These are phyloP conservation scores for Candida maltosa DNA, from an alignment of 805 yeast species.

Conservation along the genomic window DNA sequence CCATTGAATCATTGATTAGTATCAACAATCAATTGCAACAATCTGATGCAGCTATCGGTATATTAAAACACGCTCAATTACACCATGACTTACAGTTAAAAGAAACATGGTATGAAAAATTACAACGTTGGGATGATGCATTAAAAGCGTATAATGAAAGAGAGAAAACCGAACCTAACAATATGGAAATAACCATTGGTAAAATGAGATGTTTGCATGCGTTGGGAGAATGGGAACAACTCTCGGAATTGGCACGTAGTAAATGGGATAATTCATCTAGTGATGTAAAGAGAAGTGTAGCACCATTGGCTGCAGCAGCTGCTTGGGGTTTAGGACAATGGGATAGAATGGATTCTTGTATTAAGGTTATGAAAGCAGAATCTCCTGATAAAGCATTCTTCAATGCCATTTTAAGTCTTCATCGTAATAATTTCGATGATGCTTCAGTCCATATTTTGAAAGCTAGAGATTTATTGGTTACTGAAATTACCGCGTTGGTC, in stretches of 20 bases:
- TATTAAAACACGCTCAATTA: slow-evolving; percentile 87
- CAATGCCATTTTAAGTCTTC: slow-evolving; percentile 83
- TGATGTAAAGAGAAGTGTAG: slow-evolving; percentile 77
- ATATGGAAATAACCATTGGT: slow-evolving; percentile 91
- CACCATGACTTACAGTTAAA: slow-evolving; percentile 88
- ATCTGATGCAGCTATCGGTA: slow-evolving; percentile 97
- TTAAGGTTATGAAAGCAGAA: slow-evolving; percentile 83
- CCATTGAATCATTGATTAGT: slow-evolving; percentile 86
- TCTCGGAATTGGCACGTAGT: slow-evolving; percentile 78
- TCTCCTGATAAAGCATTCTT: slow-evolving; percentile 95
- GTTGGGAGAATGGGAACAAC: slow-evolving; percentile 96
- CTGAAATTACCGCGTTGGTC: slow-evolving; percentile 91
- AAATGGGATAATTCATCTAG: slow-evolving; percentile 78
- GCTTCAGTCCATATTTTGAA: slow-evolving; percentile 74
- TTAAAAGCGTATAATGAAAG: slow-evolving; percentile 83
- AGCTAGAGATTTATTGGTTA: slow-evolving; percentile 86
- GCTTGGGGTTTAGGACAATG: slow-evolving; percentile 98
- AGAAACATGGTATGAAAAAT: slow-evolving; percentile 96
- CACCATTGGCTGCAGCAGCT: slow-evolving; percentile 98
- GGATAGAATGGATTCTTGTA: slow-evolving; percentile 93
- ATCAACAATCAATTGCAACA: slow-evolving; percentile 94
- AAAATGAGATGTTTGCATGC: slow-evolving; percentile 98
- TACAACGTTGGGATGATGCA: slow-evolving; percentile 98
- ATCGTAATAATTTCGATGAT: slow-evolving; percentile 78
- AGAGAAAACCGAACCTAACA: slow-evolving; percentile 58